Evolutionary conservation across 2,329 filamentous ascomycete genomes (phyloP).

Genomic region (Eutypa lata): DNA sequence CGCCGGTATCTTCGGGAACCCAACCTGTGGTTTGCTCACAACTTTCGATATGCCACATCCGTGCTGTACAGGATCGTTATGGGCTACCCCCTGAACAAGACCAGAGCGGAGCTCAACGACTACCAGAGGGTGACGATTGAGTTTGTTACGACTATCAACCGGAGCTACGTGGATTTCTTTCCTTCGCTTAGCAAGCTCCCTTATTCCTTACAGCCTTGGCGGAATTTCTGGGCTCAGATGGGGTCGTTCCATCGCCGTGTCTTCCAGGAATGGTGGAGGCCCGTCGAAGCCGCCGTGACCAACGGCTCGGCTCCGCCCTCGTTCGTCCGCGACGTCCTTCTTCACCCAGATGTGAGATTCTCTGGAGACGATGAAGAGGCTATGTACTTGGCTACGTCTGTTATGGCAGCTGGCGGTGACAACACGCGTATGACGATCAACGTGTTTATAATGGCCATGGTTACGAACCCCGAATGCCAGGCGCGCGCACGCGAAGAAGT

Average conservation of each 20-base stretch:
- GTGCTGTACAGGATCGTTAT: constrained; percentile 32
- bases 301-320: constrained; percentile 22
- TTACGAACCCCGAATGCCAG: constrained; percentile 12
- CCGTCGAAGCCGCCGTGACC: constrained; percentile 17
- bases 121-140: constrained; percentile 26
- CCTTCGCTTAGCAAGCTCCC: constrained; percentile 17
- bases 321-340: constrained; percentile 29
- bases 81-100: constrained; percentile 25
- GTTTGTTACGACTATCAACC: constrained; percentile 25
- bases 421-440: constrained; percentile 30
- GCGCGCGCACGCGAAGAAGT: constrained; percentile 4
- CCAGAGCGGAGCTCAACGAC: constrained; percentile 25
- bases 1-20: constrained; percentile 27
- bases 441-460: constrained; percentile 29
- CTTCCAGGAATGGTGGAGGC: constrained; percentile 26
- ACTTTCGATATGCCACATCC: constrained; percentile 32
- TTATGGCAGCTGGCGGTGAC: constrained; percentile 33
- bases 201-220: constrained; percentile 22
- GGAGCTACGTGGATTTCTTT: constrained; percentile 12
- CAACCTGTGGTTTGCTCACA: constrained; percentile 27
- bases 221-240: constrained; percentile 21
- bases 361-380: constrained; percentile 29
- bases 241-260: constrained; percentile 23
- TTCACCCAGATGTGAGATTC: constrained; percentile 24
- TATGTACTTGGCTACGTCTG: constrained; percentile 32